These are phyloP conservation scores for Baeospora myosura DNA, from an alignment of 1,284 basidiomycete species.

Conservation along the genomic window DNA sequence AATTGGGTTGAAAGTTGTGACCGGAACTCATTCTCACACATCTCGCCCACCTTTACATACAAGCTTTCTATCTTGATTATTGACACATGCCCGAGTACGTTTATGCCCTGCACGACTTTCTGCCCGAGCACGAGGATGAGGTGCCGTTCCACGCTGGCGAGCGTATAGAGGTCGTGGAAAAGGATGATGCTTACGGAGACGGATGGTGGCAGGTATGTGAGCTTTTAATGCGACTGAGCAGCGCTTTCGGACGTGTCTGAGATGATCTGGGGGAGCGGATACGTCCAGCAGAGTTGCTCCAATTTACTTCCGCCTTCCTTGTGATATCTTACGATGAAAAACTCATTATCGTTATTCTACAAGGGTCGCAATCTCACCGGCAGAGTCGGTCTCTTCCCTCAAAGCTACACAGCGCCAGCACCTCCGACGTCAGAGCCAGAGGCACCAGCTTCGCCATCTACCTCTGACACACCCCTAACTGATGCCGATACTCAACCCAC, in stretches of 20 bases:
- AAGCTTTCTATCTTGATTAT: neutral
- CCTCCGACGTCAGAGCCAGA: slow-evolving; percentile 29
- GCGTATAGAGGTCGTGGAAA: slow-evolving; percentile 84
- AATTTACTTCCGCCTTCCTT: slow-evolving; percentile 5
- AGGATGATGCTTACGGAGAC: slow-evolving; percentile 89
- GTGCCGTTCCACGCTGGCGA: slow-evolving; percentile 84
- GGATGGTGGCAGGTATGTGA: slow-evolving; percentile 98
- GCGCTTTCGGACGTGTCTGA: too few species aligned
- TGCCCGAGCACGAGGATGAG: slow-evolving; percentile 92
- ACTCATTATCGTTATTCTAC: slow-evolving; percentile 9
- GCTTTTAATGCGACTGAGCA: slow-evolving; percentile 11
- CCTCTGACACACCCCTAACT: slow-evolving; percentile 14
- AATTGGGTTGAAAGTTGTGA: too few species aligned
- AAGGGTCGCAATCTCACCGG: slow-evolving; percentile 84
- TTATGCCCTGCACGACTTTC: slow-evolving; percentile 81
- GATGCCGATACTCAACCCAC: slow-evolving; percentile 20
- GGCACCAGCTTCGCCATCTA: slow-evolving; percentile 19
- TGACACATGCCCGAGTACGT: slow-evolving; percentile 46
- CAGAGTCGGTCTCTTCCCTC: slow-evolving; percentile 84
- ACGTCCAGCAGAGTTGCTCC: neutral
- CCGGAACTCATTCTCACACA: too few species aligned
- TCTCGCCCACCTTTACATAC: too few species aligned
- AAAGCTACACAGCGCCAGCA: slow-evolving; percentile 76
- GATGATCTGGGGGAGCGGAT: too few species aligned
- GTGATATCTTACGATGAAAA: slow-evolving; percentile 11